Base-by-base conservation (phyloP, 2,329 filamentous ascomycete genomes). In the Hymenoscyphus fraxineus region DNA sequence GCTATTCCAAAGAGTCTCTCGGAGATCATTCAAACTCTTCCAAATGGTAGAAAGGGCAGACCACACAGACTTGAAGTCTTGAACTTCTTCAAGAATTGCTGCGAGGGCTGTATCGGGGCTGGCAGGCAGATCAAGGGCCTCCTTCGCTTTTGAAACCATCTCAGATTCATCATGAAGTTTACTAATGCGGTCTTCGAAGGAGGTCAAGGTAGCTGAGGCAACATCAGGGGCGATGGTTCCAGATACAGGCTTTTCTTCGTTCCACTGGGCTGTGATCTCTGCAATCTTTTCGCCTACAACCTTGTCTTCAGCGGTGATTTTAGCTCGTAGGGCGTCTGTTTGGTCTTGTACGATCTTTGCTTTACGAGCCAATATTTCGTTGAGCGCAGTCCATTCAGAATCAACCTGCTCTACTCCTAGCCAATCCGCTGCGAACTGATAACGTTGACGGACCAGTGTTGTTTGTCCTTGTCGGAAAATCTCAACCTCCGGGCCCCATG, bases 21-120 rank as follows among this genome's bases (percentile, higher is more conserved):
- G 88, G 16, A 97, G 89, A 73, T 98, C 94, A 73, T 97, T 95
- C 65, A 99, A 81, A 74, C 91, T 97, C 76, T 92, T 91, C 95
- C 95, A 99, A 67, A 99, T 97, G 6, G 93, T 96, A 31, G 92
- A 94, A 59, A 99, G 81, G 59, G 91, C 94, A 39, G 94, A 91
- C 95, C 95, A 99, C 10, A 99, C 95, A 22, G 94, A 97, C 79
- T 97, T 96, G 80, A 99, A 99, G 77, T 99, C 95, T 67, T 96
- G 92, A 2, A 99, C 93, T 78, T 99, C 95, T 76, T 98, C 94
- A 16, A 98, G 82, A 9, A 97, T 90, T 32, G 89, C 85, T n/a
- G 86, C 83, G 27, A 99, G 85, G n/a, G 89, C 88, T 60, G 90
- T 91, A 71, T 97, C 92, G 0, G 89, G 82, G 62, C 87, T 90